A percentile compares a stretch with the other conserved stretches of the same genome.
Conservation (phyloP, 2,329 filamentous ascomycete species). For the Didymella lethalis region DNA sequence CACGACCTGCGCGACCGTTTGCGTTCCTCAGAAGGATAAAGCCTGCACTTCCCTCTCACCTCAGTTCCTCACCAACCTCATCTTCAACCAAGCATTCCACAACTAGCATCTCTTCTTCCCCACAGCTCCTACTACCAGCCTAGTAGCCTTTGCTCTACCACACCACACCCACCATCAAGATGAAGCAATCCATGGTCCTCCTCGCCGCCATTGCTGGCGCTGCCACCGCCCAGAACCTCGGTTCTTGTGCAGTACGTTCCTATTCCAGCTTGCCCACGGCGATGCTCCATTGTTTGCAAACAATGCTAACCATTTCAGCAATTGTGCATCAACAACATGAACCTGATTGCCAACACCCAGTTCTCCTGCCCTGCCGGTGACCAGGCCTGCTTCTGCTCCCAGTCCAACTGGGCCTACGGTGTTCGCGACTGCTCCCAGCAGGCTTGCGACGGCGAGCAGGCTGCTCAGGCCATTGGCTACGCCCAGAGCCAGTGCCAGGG, state of each 20-base stretch:
- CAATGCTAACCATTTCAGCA: slow-evolving; percentile 37
- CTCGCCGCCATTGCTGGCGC: slow-evolving; percentile 46
- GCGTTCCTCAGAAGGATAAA: slow-evolving; percentile 16
- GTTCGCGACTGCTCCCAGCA: slow-evolving; percentile 58
- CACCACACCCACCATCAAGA: slow-evolving; percentile 23
- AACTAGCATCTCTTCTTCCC: slow-evolving; percentile 21
- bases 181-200: slow-evolving; percentile 52
- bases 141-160: slow-evolving; percentile 28
- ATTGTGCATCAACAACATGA: slow-evolving; percentile 58
- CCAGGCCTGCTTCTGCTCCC: slow-evolving; percentile 55
- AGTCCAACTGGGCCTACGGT: slow-evolving; percentile 56
- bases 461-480: slow-evolving; percentile 43
- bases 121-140: slow-evolving; percentile 30
- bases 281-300: slow-evolving; percentile 1
- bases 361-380: slow-evolving; percentile 54
- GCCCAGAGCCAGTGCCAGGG: slow-evolving; percentile 46
- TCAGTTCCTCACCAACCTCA: slow-evolving; percentile 17
- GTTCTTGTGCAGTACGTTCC: slow-evolving; percentile 49
- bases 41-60: slow-evolving; percentile 21
- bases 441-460: slow-evolving; percentile 47
- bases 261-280: background rate
- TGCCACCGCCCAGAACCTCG: slow-evolving; percentile 47
- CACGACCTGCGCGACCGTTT: slow-evolving; percentile 24
- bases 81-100: slow-evolving; percentile 21
- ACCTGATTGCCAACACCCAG: slow-evolving; percentile 46